Evolutionary conservation across 768 basidiomycete species (phyloP).

Genomic region (Mycena belliarum): DNA sequence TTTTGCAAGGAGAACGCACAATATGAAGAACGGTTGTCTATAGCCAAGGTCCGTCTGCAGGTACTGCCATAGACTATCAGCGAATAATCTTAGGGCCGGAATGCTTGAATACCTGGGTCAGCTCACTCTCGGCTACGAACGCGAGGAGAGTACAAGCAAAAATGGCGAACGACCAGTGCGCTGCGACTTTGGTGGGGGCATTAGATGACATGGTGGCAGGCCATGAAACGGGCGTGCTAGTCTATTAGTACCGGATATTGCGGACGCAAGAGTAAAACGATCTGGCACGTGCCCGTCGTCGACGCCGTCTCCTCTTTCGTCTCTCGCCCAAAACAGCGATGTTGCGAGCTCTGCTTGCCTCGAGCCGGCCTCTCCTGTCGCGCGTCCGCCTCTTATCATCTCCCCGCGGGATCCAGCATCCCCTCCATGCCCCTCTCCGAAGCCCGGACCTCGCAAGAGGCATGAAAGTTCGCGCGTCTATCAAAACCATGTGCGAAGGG

Average conservation of each 20-base stretch:
- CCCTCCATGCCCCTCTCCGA: constrained; percentile 26
- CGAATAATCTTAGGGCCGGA: not conserved
- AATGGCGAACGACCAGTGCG: constrained; percentile 49
- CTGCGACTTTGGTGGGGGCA: constrained; percentile 38
- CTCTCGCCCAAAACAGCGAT: constrained; percentile 36
- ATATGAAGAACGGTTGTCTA: constrained; percentile 86
- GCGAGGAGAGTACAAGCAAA: constrained; percentile 65
- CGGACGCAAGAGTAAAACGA: no score
- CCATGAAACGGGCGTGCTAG: not conserved
- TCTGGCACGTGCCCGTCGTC: not conserved
- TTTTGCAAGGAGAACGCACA: constrained; percentile 52
- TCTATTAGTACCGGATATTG: not conserved
- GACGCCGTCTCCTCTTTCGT: not conserved
- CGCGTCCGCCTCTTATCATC: constrained; percentile 44
- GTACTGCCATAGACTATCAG: constrained; percentile 48
- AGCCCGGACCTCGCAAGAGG: constrained; percentile 57
- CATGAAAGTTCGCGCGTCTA: constrained; percentile 95
- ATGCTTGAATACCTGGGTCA: constrained; percentile 60
- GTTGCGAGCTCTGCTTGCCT: constrained; percentile 66
- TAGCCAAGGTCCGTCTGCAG: constrained; percentile 77
- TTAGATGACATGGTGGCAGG: constrained; percentile 9
- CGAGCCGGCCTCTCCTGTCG: constrained; percentile 60
- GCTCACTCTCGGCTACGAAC: constrained; percentile 76
- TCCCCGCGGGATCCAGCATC: constrained; percentile 33
- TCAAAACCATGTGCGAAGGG: constrained; percentile 93